phyloP scores from a whole-genome alignment of 2,329 filamentous ascomycete genomes.

The Calonectria multiphialidica region DNA sequence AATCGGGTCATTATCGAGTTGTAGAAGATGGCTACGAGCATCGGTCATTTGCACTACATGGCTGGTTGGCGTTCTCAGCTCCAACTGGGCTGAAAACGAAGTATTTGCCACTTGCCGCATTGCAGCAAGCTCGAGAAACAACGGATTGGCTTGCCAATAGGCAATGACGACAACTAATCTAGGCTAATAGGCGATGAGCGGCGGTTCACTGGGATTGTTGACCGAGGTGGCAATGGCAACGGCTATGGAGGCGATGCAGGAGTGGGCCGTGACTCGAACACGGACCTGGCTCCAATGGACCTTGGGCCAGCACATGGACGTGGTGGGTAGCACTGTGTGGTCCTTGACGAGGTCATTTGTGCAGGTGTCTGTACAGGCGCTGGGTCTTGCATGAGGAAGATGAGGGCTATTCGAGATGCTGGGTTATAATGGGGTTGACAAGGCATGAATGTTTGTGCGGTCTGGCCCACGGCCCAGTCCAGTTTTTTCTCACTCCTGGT shows the following conservation, averaged over 20 bases:
- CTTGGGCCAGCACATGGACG: not conserved
- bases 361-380: not conserved
- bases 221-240: not conserved
- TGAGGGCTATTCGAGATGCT: no score
- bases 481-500: no score
- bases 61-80: not conserved
- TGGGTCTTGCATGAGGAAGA: not conserved
- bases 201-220: not conserved
- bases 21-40: not conserved
- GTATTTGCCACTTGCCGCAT: not conserved
- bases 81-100: not conserved
- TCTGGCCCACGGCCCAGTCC: not conserved
- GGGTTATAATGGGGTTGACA: not conserved
- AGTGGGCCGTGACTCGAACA: not conserved
- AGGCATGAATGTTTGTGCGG: constrained; percentile 6
- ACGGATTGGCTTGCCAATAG: not conserved
- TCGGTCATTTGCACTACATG: not conserved
- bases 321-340: not conserved
- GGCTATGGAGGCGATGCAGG: not conserved
- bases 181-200: not conserved
- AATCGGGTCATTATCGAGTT: not conserved
- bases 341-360: not conserved
- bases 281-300: not conserved
- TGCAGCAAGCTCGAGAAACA: not conserved
- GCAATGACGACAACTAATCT: not conserved